Percentiles rank a stretch among this genome's conserved stretches.
Evolutionary conservation across 495 filamentous ascomycete genomes (phyloP).

Genomic region (Penicillium malachiteum): DNA sequence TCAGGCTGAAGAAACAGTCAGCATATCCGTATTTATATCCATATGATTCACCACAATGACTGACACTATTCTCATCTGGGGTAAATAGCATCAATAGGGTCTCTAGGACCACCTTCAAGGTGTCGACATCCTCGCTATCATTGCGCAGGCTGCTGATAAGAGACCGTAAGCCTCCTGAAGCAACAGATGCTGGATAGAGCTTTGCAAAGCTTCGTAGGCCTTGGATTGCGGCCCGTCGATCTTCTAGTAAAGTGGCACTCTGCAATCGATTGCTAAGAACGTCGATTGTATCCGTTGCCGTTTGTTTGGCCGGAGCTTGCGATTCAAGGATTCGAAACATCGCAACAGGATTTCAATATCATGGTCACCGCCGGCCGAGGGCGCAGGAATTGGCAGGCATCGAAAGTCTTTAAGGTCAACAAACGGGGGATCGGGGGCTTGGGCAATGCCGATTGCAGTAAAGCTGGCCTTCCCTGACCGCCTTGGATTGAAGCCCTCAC

Average conservation of each 20-base stretch:
- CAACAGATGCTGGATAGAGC: slow-evolving; percentile 93
- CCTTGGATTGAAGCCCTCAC: slow-evolving; percentile 1
- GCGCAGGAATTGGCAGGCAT: slow-evolving; percentile 31
- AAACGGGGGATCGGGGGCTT: slow-evolving; percentile 4
- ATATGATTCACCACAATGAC: slow-evolving; percentile 24
- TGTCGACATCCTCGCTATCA: slow-evolving; percentile 95
- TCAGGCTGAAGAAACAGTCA: slow-evolving; percentile 63
- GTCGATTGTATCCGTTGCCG: slow-evolving; percentile 88
- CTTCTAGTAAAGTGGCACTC: slow-evolving; percentile 86
- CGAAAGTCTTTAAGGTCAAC: slow-evolving; percentile 17
- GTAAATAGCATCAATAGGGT: slow-evolving; percentile 91
- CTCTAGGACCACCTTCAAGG: slow-evolving; percentile 89
- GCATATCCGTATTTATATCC: slow-evolving; percentile 7
- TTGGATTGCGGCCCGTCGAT: slow-evolving; percentile 87
- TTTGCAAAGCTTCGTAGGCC: slow-evolving; percentile 95
- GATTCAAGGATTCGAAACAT: slow-evolving; percentile 88
- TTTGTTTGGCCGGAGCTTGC: slow-evolving; percentile 92
- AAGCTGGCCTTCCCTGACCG: slow-evolving; percentile 31
- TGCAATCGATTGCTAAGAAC: slow-evolving; percentile 82
- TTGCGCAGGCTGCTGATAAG: slow-evolving; percentile 81
- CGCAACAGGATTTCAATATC: slow-evolving; percentile 42
- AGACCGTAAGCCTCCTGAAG: slow-evolving; percentile 81
- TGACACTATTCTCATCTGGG: slow-evolving; percentile 65
- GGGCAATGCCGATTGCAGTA: slow-evolving; percentile 16
- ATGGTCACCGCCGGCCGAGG: slow-evolving; percentile 44